phyloP scores from a whole-genome alignment of 176 grass and related monocot species.

The Chrysopogon serrulatus region DNA sequence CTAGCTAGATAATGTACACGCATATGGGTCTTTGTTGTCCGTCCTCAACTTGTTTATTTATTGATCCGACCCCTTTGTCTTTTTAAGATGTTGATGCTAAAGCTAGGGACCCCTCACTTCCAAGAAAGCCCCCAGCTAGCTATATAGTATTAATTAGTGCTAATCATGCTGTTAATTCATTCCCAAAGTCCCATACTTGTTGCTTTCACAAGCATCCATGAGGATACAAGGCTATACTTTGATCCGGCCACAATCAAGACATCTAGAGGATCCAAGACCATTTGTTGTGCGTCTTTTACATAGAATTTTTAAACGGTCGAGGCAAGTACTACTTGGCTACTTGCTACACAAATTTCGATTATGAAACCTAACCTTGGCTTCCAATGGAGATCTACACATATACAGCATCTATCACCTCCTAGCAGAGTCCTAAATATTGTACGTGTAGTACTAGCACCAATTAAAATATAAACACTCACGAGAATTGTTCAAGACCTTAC shows the following conservation, averaged over 20 bases:
- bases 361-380: background rate
- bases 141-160: background rate
- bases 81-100: constrained; percentile 31
- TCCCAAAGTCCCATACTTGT: constrained; percentile 18
- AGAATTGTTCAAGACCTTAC: background rate
- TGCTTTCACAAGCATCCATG: constrained; percentile 44
- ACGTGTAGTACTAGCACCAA: background rate
- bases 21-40: background rate
- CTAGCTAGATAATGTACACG: constrained; percentile 15
- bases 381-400: background rate
- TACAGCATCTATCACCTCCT: background rate
- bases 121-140: background rate
- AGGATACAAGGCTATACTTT: constrained; percentile 23
- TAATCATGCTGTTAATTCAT: constrained; percentile 11
- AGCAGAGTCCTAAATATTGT: background rate
- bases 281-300: background rate
- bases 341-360: background rate
- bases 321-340: background rate
- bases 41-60: background rate
- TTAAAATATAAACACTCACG: background rate
- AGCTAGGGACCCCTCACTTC: constrained; percentile 27
- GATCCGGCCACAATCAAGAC: constrained; percentile 11
- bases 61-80: background rate
- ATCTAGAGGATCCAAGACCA: constrained; percentile 14
- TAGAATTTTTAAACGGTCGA: background rate